These are phyloP conservation scores for Penicillium rolfsii DNA, from an alignment of 2,329 filamentous ascomycete genomes.

Conservation along the genomic window DNA sequence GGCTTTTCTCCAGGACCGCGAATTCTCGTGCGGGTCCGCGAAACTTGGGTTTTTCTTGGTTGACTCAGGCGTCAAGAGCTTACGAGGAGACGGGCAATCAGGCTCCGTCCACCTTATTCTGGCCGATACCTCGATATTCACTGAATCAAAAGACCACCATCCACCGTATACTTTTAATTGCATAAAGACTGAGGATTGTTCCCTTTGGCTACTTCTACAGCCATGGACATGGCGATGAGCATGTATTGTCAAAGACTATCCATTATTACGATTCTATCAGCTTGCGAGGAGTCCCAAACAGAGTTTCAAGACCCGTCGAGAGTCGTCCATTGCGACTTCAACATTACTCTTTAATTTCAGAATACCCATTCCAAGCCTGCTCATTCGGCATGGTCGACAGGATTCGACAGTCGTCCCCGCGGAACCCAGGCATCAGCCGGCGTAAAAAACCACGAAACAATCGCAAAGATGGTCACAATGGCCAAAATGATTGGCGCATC, in stretches of 20 bases:
- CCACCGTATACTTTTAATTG: not conserved
- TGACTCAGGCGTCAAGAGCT: no score
- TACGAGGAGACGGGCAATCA: no score
- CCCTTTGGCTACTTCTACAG: not conserved
- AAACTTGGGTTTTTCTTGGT: no score
- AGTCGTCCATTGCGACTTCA: no score
- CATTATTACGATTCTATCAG: not conserved
- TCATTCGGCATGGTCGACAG: not conserved
- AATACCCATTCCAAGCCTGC: not conserved
- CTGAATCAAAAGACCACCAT: not conserved
- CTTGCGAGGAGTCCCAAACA: not conserved
- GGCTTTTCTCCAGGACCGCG: no score
- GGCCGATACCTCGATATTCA: not conserved
- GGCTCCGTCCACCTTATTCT: not conserved
- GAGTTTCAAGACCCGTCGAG: no score
- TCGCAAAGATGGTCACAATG: not conserved
- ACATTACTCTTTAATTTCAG: no score
- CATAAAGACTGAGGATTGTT: not conserved
- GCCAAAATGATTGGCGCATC: not conserved
- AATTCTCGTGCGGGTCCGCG: no score
- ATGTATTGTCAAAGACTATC: slow-evolving; percentile 6
- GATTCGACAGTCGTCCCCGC: not conserved
- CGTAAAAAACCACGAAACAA: not conserved
- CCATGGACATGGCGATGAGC: slow-evolving; percentile 11
- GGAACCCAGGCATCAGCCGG: not conserved